Evolutionary conservation across 2,329 filamentous ascomycete genomes (phyloP).

Genomic region (Sporothrix protearum): DNA sequence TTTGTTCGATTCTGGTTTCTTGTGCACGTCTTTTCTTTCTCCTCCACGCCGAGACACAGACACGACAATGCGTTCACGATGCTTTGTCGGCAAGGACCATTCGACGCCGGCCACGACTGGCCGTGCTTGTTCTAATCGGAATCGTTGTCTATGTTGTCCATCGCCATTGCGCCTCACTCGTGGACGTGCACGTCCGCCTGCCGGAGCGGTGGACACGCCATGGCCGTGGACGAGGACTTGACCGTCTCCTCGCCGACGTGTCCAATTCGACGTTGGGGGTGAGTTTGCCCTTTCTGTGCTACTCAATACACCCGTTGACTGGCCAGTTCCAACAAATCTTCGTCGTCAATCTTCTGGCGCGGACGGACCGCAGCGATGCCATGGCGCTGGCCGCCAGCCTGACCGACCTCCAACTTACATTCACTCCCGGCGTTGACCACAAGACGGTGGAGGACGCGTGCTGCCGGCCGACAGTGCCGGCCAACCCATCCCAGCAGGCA

Average conservation of each 20-base stretch:
- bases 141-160: background rate
- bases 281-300: background rate
- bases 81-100: background rate
- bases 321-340: constrained; percentile 51
- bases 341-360: constrained; percentile 49
- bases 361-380: constrained; percentile 51
- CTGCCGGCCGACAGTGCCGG: constrained; percentile 36
- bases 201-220: background rate
- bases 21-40: background rate
- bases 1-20: background rate
- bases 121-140: background rate
- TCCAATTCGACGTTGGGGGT: constrained; percentile 12
- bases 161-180: background rate
- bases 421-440: constrained; percentile 45
- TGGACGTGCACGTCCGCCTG: background rate
- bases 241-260: background rate
- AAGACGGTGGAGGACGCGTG: constrained; percentile 38
- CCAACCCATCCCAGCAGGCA: constrained; percentile 34
- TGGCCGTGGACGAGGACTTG: background rate
- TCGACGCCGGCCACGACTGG: constrained; percentile 14
- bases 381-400: constrained; percentile 47
- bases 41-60: background rate
- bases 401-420: constrained; percentile 44
- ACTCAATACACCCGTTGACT: background rate
- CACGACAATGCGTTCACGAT: background rate